Base-by-base conservation (phyloP, 345 rosid genomes). In the Gossypium mustelinum region DNA sequence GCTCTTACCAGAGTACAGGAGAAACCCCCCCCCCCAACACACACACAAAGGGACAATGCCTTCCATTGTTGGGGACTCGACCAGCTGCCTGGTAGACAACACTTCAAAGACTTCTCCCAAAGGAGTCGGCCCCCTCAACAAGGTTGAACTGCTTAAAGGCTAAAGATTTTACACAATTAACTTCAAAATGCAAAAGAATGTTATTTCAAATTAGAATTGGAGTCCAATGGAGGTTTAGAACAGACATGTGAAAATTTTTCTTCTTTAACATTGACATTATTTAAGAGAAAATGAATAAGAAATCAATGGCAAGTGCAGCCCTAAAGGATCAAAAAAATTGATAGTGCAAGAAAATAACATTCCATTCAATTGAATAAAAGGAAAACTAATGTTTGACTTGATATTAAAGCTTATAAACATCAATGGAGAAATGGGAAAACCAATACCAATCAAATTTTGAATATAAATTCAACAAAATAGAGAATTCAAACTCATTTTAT, bases 361-460 rank as follows among this genome's bases (percentile, higher is more conserved):
- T 69, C 41, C 11, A 51, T 48, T 52, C 72, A 47, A 75, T 59
- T 75, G 66, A 79, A 57, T 52, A 52, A 43, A 72, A 50, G 59
- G 18, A 16, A 68, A 70, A 60, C 68, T 57, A 18, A 72, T 75
- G 43, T 70, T 82, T 74, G 80, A 79, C 80, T 70, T 27, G 20
- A 61, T 47, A 75, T 55, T 43, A 29, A 52, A 76, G 71, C 73
- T 75, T 72, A 45, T 14, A 74, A 62, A 62, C 51, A 72, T 52
- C 64, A 5, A 29, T 45, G 60, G 56, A 68, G 59, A 73, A 54
- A 69, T 52, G 64, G n/a, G 67, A 68, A 34, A 56, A 62, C 10
- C 60, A 67, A 64, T 47, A 58, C 72, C 67, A 75, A 75, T 67
- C 72, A 57, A 63, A 73, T 74, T 70, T 50, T 61, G 68, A 74